Conservation (phyloP, 352 stramenopile genomes). For the Globisporangium abappressorium region DNA sequence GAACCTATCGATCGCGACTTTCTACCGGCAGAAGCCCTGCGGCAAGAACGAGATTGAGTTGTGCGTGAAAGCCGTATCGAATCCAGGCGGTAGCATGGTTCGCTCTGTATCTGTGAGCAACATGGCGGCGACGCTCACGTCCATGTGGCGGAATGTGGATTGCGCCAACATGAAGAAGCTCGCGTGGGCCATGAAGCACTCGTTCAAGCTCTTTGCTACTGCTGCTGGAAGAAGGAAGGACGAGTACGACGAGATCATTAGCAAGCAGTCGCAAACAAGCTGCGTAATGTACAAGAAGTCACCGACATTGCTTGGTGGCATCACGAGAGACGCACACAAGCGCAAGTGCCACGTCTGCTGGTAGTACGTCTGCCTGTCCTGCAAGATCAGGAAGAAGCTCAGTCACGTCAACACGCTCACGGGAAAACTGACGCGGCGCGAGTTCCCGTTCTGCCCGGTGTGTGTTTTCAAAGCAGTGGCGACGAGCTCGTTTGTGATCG, state of each 20-base stretch:
- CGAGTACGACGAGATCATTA: conserved; percentile 13
- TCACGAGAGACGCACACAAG: conserved; percentile 8
- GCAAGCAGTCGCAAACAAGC: conserved; percentile 13
- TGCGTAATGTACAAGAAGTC: conserved; percentile 11
- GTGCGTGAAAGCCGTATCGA: conserved; percentile 32
- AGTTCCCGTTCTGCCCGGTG: conserved; percentile 21
- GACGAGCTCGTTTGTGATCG: conserved; percentile 19
- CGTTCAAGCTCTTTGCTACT: conserved; percentile 11
- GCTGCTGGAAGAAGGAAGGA: conserved; percentile 1
- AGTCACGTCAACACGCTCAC: conserved; percentile 15
- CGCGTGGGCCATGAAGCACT: conserved; percentile 20
- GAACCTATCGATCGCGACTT: conserved; percentile 33
- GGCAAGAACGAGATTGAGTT: conserved; percentile 9
- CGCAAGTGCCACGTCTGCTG: conserved; percentile 31
- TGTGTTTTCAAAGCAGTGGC: conserved; percentile 21
- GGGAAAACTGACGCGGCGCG: conserved; percentile 18
- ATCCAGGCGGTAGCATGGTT: conserved; percentile 32
- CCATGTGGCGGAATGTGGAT: conserved; percentile 22
- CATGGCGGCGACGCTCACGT: conserved; percentile 26
- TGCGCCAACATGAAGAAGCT: conserved; percentile 41
- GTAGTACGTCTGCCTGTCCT: conserved; percentile 23
- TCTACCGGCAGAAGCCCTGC: conserved; percentile 34
- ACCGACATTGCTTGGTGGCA: neutral
- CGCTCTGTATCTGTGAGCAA: conserved; percentile 24
- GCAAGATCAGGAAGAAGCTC: conserved; percentile 26